Percentiles rank a stretch among this genome's conserved stretches.
phyloP scores from a whole-genome alignment of 1,284 basidiomycete species.

The Agaricales sp. region DNA sequence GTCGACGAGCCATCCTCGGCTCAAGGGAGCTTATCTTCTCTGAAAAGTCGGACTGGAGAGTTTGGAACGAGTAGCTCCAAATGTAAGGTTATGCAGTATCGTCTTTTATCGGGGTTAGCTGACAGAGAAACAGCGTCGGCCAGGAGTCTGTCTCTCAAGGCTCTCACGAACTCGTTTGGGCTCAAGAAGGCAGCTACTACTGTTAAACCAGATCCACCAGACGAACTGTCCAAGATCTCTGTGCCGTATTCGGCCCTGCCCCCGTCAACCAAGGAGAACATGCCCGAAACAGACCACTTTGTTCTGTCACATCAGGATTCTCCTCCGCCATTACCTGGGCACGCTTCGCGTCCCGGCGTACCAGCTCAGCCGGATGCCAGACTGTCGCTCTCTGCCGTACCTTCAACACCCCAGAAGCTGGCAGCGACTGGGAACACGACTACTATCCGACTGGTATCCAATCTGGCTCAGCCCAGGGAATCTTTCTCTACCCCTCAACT shows the following conservation, averaged over 20 bases:
- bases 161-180: slow-evolving; percentile 59
- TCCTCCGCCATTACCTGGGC: slow-evolving; percentile 41
- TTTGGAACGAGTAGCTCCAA: slow-evolving; percentile 60
- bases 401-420: slow-evolving; percentile 24
- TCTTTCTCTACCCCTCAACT: slow-evolving; percentile 43
- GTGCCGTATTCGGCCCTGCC: slow-evolving; percentile 45
- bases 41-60: slow-evolving; percentile 43
- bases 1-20: slow-evolving; percentile 39
- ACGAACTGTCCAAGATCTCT: slow-evolving; percentile 36
- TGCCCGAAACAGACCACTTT: slow-evolving; percentile 36
- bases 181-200: slow-evolving; percentile 41
- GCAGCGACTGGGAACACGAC: slow-evolving; percentile 33
- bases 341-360: slow-evolving; percentile 39
- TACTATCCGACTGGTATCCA: slow-evolving; percentile 50
- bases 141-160: slow-evolving; percentile 56
- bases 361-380: slow-evolving; percentile 49
- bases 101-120: too few relatives aligned
- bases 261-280: slow-evolving; percentile 23
- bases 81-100: slow-evolving; percentile 29
- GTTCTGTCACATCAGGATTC: slow-evolving; percentile 30
- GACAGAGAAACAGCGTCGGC: slow-evolving; percentile 45
- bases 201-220: slow-evolving; percentile 23
- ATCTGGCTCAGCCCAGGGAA: slow-evolving; percentile 7
- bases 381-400: slow-evolving; percentile 35
- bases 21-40: slow-evolving; percentile 33